Base-by-base conservation (phyloP, 208 protist genomes). In the Leishmania tarentolae region DNA sequence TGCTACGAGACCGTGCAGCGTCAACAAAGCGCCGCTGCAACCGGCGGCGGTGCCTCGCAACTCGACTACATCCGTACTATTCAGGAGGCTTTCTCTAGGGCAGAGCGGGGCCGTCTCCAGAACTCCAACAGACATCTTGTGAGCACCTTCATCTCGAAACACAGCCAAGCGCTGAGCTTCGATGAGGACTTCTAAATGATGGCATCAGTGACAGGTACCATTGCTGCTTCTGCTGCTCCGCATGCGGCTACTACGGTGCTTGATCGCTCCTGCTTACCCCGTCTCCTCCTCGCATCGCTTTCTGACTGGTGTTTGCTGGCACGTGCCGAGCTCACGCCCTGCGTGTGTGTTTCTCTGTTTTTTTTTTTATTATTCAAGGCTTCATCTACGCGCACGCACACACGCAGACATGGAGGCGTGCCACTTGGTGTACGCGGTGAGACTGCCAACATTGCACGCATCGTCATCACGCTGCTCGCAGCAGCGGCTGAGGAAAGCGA, bases 181-280 rank as follows among this genome's bases (percentile, higher is more conserved):
- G 92, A 95, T 68, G 93, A 94, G 8, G 93, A 97, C 65, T 97
- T 97, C 76, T 97, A 80, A 87, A 13, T 17, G 59, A 7, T 37
- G 42, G n/a, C 37, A 61, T 35, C 46, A 40, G 56, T 78, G 17
- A 42, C 61, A 35, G 66, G n/a, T 19, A 40, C 24, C 57, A 28
- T 72, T 21, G 37, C 24, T 79, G 17, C 75, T 73, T 13, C 76
- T 61, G 69, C 19, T 78, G 46, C 11, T 61, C n/a, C 17, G 50
- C 31, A n/a, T 35, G 50, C 40, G 28, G 42, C 40, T 47, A 52
- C 44, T 37, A 7, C 69, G 21, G 42, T 72, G 44, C 42, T 73
- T 73, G 69, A 53, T 28, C 44, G 8, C 69, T 47, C 24, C 69
- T 31, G 15, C 37, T 63, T n/a, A 75, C 6, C 4, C 46, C 28